Conservation (phyloP, 768 basidiomycete species). For the Rhizopogon vinicolor region DNA sequence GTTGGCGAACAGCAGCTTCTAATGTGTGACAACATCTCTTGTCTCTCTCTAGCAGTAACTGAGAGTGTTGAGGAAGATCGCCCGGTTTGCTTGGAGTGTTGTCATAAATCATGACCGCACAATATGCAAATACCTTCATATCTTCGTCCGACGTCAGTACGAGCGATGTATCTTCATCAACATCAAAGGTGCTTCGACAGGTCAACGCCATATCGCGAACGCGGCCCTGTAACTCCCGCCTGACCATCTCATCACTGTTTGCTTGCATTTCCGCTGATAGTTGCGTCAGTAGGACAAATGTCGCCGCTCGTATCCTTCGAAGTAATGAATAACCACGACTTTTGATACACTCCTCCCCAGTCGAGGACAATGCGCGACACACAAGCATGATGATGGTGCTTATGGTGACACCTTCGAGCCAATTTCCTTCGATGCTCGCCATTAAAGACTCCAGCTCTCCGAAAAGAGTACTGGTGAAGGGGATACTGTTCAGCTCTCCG, state of each 20-base stretch:
- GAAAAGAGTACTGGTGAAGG: constrained; percentile 35
- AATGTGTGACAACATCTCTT: constrained; percentile 23
- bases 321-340: constrained; percentile 21
- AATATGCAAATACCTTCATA: constrained; percentile 18
- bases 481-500: constrained; percentile 22
- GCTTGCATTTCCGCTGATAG: constrained; percentile 19
- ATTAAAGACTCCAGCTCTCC: constrained; percentile 31
- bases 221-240: constrained; percentile 14
- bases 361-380: constrained; percentile 32
- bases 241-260: constrained; percentile 1
- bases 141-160: constrained; percentile 20
- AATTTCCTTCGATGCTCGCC: constrained; percentile 34
- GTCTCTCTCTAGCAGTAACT: constrained; percentile 25
- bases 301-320: constrained; percentile 24
- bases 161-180: constrained; percentile 6
- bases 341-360: constrained; percentile 7
- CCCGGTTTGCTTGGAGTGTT: constrained; percentile 15
- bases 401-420: constrained; percentile 31
- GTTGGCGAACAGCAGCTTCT: constrained; percentile 5
- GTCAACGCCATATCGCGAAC: constrained; percentile 33
- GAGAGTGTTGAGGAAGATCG: constrained; percentile 3
- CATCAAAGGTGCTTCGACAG: constrained; percentile 33
- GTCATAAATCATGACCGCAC: constrained; percentile 20
- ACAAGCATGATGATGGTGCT: constrained; percentile 29
- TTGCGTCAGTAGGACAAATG: constrained; percentile 34